A percentile compares a stretch with the other conserved stretches of the same genome.
These are phyloP conservation scores for Sphagnum magellanicum DNA, from an alignment of 228 moss, liverwort and hornwort genomes.

Conservation along the genomic window DNA sequence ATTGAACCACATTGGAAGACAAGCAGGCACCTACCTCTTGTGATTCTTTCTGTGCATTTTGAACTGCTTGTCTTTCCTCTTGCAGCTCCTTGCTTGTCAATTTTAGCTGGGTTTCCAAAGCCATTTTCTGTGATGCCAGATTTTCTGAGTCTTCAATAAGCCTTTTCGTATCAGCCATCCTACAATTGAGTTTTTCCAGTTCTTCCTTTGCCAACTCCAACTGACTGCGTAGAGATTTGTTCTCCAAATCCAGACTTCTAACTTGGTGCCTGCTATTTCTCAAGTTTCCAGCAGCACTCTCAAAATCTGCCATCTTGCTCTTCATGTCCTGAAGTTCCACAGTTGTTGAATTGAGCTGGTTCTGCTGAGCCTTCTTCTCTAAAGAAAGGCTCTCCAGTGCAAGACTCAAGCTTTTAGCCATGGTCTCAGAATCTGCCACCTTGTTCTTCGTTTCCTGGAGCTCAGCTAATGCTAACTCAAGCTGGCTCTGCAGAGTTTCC, in stretches of 20 bases:
- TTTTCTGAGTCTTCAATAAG: slow-evolving; percentile 19
- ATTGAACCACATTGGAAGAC: background rate
- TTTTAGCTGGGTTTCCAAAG: slow-evolving; percentile 31
- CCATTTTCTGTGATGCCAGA: slow-evolving; percentile 24
- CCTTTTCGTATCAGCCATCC: slow-evolving; percentile 19
- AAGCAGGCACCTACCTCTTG: slow-evolving; percentile 18
- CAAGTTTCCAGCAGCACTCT: slow-evolving; percentile 25
- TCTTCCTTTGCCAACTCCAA: slow-evolving; percentile 19
- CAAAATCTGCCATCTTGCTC: slow-evolving; percentile 11
- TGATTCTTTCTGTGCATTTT: slow-evolving; percentile 17
- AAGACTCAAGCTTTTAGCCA: background rate
- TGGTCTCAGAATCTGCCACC: no score
- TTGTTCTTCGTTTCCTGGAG: slow-evolving; percentile 5
- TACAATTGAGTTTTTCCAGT: slow-evolving; percentile 17
- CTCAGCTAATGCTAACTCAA: slow-evolving; percentile 22
- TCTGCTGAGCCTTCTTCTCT: slow-evolving; percentile 25
- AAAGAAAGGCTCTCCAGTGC: slow-evolving; percentile 24
- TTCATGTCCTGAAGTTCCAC: slow-evolving; percentile 16
- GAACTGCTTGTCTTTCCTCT: slow-evolving; percentile 19
- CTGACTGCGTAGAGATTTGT: slow-evolving; percentile 20
- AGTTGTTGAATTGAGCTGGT: slow-evolving; percentile 25
- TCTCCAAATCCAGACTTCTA: slow-evolving; percentile 26
- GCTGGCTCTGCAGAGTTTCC: slow-evolving; percentile 24
- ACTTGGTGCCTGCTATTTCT: slow-evolving; percentile 10
- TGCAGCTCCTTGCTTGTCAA: slow-evolving; percentile 21